phyloP scores from a whole-genome alignment of 345 rosid genomes.

The Lepidium africanum region DNA sequence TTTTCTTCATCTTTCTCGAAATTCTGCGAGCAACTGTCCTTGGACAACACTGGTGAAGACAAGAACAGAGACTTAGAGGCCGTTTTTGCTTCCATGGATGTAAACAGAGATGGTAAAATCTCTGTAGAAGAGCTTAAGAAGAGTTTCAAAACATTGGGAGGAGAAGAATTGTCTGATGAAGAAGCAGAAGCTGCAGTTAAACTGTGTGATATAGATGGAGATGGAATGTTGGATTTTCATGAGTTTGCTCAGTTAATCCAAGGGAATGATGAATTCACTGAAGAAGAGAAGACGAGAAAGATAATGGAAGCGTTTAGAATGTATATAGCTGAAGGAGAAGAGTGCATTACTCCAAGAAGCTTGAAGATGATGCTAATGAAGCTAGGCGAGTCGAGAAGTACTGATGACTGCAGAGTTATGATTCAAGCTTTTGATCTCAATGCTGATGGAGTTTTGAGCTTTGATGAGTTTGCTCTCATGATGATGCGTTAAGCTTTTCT shows the following conservation, averaged over 20 bases:
- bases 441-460: slow-evolving; percentile 62
- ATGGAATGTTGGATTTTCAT: slow-evolving; percentile 47
- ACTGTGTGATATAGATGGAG: slow-evolving; percentile 50
- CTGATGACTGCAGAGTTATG: slow-evolving; percentile 52
- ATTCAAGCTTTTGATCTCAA: slow-evolving; percentile 56
- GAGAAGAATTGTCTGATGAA: slow-evolving; percentile 36
- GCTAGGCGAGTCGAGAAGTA: slow-evolving; percentile 42
- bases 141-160: slow-evolving; percentile 38
- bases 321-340: slow-evolving; percentile 48
- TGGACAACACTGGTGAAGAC: neutral
- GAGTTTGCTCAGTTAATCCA: slow-evolving; percentile 52
- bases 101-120: slow-evolving; percentile 54
- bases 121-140: slow-evolving; percentile 45
- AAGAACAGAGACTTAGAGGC: slow-evolving; percentile 19
- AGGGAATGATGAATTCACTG: slow-evolving; percentile 17
- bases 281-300: slow-evolving; percentile 39
- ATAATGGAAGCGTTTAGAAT: slow-evolving; percentile 51
- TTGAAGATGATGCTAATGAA: slow-evolving; percentile 49
- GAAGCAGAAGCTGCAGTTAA: slow-evolving; percentile 48
- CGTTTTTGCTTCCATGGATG: slow-evolving; percentile 52
- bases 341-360: slow-evolving; percentile 49
- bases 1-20: slow-evolving; percentile 27
- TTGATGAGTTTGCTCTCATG: slow-evolving; percentile 63
- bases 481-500: slow-evolving; percentile 44
- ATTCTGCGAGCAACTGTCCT: slow-evolving; percentile 1